phyloP scores from a whole-genome alignment of 2,329 filamentous ascomycete species.

The Cordyceps pruinosa region DNA sequence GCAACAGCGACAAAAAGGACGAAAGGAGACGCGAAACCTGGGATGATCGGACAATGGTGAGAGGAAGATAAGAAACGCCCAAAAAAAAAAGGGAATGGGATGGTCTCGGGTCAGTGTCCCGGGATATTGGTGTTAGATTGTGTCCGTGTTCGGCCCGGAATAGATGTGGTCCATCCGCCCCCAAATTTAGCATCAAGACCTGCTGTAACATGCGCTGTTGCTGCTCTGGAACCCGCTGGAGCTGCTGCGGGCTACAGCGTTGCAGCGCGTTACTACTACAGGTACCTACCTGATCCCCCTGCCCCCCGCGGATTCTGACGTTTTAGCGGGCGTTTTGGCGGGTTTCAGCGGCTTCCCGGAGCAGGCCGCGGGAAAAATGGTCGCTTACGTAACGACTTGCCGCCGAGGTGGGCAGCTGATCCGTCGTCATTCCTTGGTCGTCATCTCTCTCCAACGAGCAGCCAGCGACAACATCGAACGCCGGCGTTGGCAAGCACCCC shows the following conservation, averaged over 20 bases:
- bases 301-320: neutral
- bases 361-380: neutral
- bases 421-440: conserved; percentile 6
- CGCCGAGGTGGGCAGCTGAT: neutral
- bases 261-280: neutral
- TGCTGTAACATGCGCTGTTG: neutral
- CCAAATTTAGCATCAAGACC: neutral
- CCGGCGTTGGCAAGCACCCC: neutral
- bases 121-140: neutral
- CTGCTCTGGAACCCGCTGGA: neutral
- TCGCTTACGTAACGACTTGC: neutral
- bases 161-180: neutral
- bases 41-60: neutral
- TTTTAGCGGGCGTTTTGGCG: neutral
- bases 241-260: neutral
- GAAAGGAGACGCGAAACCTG: neutral
- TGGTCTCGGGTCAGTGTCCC: conserved; percentile 5
- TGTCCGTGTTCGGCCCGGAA: conserved; percentile 9
- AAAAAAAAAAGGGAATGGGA: neutral
- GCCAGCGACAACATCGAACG: neutral
- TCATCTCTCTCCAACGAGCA: conserved; percentile 2
- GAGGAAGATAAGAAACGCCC: neutral
- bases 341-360: neutral
- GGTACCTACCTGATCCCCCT: too few relatives aligned
- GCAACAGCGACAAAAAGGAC: neutral